Evolutionary conservation across 1,284 basidiomycete genomes (phyloP).

Genomic region (Malassezia dermatis): DNA sequence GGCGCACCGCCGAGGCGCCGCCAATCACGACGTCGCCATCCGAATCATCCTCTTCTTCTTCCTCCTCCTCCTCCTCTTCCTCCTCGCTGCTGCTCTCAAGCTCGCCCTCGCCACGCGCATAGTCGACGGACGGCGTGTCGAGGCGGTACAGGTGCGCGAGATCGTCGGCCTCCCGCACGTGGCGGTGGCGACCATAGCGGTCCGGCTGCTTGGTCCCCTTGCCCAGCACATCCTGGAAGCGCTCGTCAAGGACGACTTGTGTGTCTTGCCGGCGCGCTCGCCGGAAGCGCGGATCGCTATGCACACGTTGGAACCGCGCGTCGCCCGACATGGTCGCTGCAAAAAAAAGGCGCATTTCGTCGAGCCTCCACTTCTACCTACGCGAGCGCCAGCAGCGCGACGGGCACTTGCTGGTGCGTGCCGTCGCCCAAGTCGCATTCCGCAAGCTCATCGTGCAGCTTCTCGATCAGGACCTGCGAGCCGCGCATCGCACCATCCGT

Average conservation of each 20-base stretch:
- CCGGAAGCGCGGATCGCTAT: constrained; percentile 85
- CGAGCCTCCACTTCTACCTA: constrained; percentile 5
- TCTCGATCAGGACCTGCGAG: constrained; percentile 8
- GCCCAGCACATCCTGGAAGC: constrained; percentile 75
- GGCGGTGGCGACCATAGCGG: constrained; percentile 46
- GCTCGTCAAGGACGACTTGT: constrained; percentile 81
- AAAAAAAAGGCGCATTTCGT: neutral
- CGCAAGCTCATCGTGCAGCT: neutral
- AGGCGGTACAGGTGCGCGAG: constrained; percentile 16
- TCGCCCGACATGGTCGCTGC: constrained; percentile 16
- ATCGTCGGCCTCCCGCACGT: constrained; percentile 31
- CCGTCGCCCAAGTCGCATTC: constrained; percentile 10
- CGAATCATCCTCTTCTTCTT: constrained; percentile 52
- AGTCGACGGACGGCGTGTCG: constrained; percentile 55
- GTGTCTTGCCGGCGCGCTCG: constrained; percentile 65
- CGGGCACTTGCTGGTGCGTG: neutral
- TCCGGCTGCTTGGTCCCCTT: constrained; percentile 25
- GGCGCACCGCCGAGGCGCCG: constrained; percentile 6
- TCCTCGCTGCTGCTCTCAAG: constrained; percentile 37
- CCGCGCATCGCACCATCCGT: constrained; percentile 12
- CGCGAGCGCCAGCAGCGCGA: constrained; percentile 3
- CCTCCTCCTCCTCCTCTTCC: constrained; percentile 24
- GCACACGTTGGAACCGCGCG: constrained; percentile 66
- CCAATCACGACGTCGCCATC: constrained; percentile 21
- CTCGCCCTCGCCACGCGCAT: constrained; percentile 63